Evolutionary conservation across 192 early-diverging fungal species (phyloP), one percentile per base, ranked within the genome.

Genomic region (Haplosporangium gracile): DNA sequence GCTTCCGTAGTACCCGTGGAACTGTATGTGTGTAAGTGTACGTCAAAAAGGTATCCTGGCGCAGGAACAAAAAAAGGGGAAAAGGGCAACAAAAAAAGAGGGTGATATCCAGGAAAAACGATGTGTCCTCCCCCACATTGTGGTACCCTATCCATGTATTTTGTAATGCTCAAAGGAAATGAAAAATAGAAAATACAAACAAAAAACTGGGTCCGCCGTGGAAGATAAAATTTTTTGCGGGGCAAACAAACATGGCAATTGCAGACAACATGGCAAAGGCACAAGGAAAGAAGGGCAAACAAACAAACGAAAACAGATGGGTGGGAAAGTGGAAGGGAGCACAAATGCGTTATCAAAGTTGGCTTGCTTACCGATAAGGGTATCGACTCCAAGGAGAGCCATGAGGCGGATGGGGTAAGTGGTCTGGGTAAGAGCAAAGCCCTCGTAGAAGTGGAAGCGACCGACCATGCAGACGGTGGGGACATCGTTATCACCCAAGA

Each of bases 401-500:
- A 99, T 94, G 36, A 99, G 93, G 47, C 97, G 95, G 32, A 99
- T 90, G 26, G 97, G 97, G 45, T 97, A 95, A 11, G 96, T 96
- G 22, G 94, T 94, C 63, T 96, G 93, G 72, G 93, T 89, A 72
- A 96, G 89, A 20, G 93, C 91, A 83, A 97, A 95, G 18, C 97
- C 97, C 85, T 98, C 97, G 83, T 98, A 98, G 68, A 92, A 94
- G 84, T 98, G 97, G 90, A 94, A 96, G 36, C 97, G 90, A n/a
- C 97, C 97, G 15, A 96, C 95, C 91, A 97, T 95, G 87, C 93
- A 95, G 45, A 97, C 95, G 6, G 93, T 93, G 38, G 93, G 92
- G 11, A 79, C 84, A 57, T 89, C 77, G 29, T 89, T 92, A 55
- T 93, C 91, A 49, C 93, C 91, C 68, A 98, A 89, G 68, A 93